Evolutionary conservation across 352 stramenopile genomes (phyloP), one percentile per base, ranked within the genome.

Genomic region (Nothophytophthora sp.): DNA sequence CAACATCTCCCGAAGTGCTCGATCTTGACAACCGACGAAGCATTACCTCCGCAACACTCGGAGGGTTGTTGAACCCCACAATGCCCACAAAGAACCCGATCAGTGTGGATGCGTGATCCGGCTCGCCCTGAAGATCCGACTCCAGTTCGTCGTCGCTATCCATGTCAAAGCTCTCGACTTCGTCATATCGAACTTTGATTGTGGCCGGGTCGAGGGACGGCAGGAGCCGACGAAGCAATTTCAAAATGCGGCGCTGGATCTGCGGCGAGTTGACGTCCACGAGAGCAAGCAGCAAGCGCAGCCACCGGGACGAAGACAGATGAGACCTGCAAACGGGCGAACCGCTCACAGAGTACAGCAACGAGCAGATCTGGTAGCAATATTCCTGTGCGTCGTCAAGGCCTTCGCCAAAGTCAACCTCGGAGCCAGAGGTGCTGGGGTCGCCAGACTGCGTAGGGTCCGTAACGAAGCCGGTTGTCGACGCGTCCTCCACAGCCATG

Each of bases 341-440:
- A 0, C 83, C 84, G 38, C 86, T 96, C 19, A 96, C 87, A 12
- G 85, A 95, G 50, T 92, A 95, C 13, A 96, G 44, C 4, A 96
- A 55, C 11, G 81, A 81, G 57, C 86, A 94, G 38, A 96, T 94
- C 49, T 96, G 87, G 51, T 93, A 95, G 60, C 85, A 94, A 63
- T 96, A 96, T 45, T 96, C 84, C 32, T 85, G 72, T 22, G 83
- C 75, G 45, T 93, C 85, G 28, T 63, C 61, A 12, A 78, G 36
- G 10, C 65, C 54, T 29, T 61, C 60, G 28, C 57, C 38, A 32
- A 62, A 62, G 11, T 72, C 73, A 8, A 42, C 35, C 33, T 88
- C 76, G 11, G 63, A 55, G 18, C 41, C 56, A 36, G 60, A 47
- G 4, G 46, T 69, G 39, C 72, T 80, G 6, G 72, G 67, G 42